Base-by-base conservation (phyloP, 2,329 filamentous ascomycete species). In the Fusarium sp. region DNA sequence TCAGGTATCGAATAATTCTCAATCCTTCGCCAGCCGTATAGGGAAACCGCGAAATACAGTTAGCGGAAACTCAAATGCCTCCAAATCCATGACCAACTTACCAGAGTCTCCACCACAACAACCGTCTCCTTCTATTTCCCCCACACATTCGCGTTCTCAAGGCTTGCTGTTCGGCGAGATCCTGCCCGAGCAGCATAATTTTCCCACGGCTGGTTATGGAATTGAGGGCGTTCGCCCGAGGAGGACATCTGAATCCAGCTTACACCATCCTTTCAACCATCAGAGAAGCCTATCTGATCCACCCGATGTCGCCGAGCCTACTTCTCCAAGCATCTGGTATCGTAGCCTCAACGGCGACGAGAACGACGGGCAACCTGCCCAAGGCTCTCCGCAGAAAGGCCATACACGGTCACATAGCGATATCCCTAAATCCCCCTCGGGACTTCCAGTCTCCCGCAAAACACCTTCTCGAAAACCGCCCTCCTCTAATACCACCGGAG, bases 81-180 rank as follows among this genome's bases (percentile, higher is more conserved):
- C 74, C 29, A 76, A 71, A 42, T 74, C 76, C 50, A 73, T 73
- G 72, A 72, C 75, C 65, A 70, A 71, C 52, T 59, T 76, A 51
- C 70, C 70, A 48, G 72, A 74, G 55, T 70, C 72, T 47, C 72
- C 67, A 69, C 71, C 61, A 68, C 75, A 73, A 69, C 76, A 72
- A 70, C 74, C 74, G 38, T 56, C 74, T 62, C 62, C 66, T 38
- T 64, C 73, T 47, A 65, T 71, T 38, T 72, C 76, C 65, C 70
- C 78, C 72, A 62, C 65, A 72, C 74, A 61, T 68, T 68, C 65
- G 46, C 72, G 75, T 61, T 67, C 78, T 43, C 80, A 81, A 50
- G 83, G 83, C 60, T 84, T 91, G 32, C 78, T 93, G 19, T 94
- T 94, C 77, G 91, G 91, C 34, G 91, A 93, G 75, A 84, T 93